These are phyloP conservation scores for Solanum chmielewskii DNA, from an alignment of 257 asterid genomes.

Conservation along the genomic window DNA sequence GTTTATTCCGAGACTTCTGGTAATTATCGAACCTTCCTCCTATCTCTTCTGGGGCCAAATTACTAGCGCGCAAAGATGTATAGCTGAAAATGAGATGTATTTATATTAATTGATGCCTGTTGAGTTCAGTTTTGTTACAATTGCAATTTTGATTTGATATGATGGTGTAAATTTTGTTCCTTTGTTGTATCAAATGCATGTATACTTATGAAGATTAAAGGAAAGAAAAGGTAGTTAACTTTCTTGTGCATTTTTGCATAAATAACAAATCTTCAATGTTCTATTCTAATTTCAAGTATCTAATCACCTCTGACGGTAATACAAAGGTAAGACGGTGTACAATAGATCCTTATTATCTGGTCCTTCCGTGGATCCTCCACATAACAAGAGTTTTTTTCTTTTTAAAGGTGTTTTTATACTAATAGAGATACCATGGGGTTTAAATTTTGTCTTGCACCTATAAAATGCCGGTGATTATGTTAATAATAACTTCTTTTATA, in stretches of 20 bases:
- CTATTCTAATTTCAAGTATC: background rate
- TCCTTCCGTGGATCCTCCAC: fast-evolving
- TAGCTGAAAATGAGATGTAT: background rate
- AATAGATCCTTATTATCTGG: too few species aligned
- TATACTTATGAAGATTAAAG: background rate
- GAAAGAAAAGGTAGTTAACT: background rate
- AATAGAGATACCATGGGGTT: too few species aligned
- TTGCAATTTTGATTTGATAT: background rate
- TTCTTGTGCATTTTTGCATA: background rate
- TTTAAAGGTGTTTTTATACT: too few species aligned
- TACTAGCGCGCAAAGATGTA: conserved; percentile 7
- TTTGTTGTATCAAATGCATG: background rate
- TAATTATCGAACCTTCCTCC: conserved; percentile 60
- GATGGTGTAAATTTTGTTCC: background rate
- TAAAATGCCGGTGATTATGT: too few species aligned
- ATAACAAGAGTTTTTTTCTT: fast-evolving
- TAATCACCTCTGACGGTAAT: too few species aligned
- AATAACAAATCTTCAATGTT: background rate
- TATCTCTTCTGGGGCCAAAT: conserved; percentile 55
- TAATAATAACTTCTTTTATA: too few species aligned
- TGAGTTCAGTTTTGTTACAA: background rate
- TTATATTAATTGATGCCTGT: background rate
- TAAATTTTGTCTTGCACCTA: too few species aligned
- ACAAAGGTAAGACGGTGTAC: too few species aligned
- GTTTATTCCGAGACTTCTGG: conserved; percentile 71